Evolutionary conservation across 306 rosid species (phyloP).

Genomic region (Dalbergia cultrata): DNA sequence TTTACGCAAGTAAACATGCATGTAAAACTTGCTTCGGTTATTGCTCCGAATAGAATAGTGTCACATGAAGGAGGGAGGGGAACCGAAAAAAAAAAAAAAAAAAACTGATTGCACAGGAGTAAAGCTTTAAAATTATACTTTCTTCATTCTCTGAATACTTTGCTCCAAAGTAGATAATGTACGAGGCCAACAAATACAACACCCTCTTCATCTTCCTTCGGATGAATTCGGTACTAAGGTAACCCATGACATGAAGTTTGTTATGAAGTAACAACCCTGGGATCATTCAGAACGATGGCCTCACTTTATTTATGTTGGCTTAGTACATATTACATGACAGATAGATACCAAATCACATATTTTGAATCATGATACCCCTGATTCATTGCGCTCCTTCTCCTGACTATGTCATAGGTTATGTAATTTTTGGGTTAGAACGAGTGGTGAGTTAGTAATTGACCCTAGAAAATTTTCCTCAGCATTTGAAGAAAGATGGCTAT

Average conservation of each 20-base stretch:
- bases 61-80: background rate
- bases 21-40: background rate
- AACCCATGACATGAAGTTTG: background rate
- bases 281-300: constrained; percentile 1
- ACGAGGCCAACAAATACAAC: background rate
- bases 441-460: constrained; percentile 11
- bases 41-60: background rate
- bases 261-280: constrained; percentile 9
- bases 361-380: constrained; percentile 19
- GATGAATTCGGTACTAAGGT: background rate
- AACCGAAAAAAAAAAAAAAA: no score
- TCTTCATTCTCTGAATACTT: background rate
- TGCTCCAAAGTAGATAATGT: background rate
- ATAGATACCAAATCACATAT: constrained; percentile 13
- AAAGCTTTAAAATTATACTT: background rate
- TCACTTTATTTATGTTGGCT: constrained; percentile 8
- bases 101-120: background rate
- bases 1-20: background rate
- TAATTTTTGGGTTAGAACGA: constrained; percentile 34
- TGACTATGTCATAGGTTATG: constrained; percentile 10
- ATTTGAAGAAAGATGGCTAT: constrained; percentile 53
- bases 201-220: constrained; percentile 4
- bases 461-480: constrained; percentile 36
- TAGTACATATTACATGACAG: constrained; percentile 37
- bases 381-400: constrained; percentile 10